Evolutionary conservation across 2,329 filamentous ascomycete genomes (phyloP), one percentile per base, ranked within the genome.

Genomic region (Alternaria triticimaculans): DNA sequence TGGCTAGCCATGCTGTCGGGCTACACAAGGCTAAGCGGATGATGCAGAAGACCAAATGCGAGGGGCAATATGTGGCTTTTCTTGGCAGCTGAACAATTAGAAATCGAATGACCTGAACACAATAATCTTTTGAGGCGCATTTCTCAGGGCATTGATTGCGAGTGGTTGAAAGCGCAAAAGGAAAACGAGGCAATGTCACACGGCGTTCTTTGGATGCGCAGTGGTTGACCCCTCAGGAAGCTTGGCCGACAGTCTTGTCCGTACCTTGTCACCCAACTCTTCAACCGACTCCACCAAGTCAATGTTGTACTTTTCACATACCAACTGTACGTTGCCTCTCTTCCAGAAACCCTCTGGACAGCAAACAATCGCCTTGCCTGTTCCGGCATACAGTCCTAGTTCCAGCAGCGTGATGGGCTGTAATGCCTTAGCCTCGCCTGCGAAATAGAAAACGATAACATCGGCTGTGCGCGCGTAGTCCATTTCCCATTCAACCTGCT

Each of bases 401-500:
- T 91, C 89, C 51, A 90, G 73, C 68, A 91, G 72, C 46, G 84
- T 87, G 48, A 90, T 80, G 2, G 87, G 86, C 8, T 87, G 86
- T 53, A 81, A 73, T 0, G 84, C 87, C 1, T 69, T 78, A 0
- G 83, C 80, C 25, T 85, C 82, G 60, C 18, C 18, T 59, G 54
- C 48, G 20, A 90, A 88, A 67, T 86, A 87, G 45, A 90, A 79
- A 5, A 86, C 85, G 18, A 90, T 78, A 5, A 90, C 67, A 73
- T 87, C 84, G 0, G 87, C 87, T 2, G 66, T 58, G 14, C 86
- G 83, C 67, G 87, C 86, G 77, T 83, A 85, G 45, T 87, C 83
- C 43, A 90, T 82, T 74, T 91, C 89, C 88, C 89, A 91, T 45
- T 83, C 78, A 0, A 87, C 83, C 74, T 90, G 88, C 60, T 87